Conservation (phyloP, 306 rosid species). For the Prunus persica region Prunus_persica_NCBIv2 NC_034011.1:20783001-20783500, state of each 20-base stretch:
- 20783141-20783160: not conserved
- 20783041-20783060: constrained; percentile 60
- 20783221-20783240: constrained; percentile 5
- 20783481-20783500: not conserved
- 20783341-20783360: no score
- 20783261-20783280: constrained; percentile 3
- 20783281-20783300: not conserved
- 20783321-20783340: not conserved
- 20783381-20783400: no score
- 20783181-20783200: constrained; percentile 10
- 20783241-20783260: not conserved
- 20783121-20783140: constrained; percentile 1
- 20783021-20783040: constrained; percentile 41
- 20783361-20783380: no score
- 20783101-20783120: constrained; percentile 32
- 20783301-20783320: not conserved
- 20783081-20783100: constrained; percentile 56
- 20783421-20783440: no score
- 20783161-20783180: constrained; percentile 8
- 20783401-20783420: no score
- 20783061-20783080: constrained; percentile 54
- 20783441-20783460: no score
- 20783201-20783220: constrained; percentile 2
- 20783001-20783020: constrained; percentile 69
- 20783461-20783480: not conserved